Base-by-base conservation (phyloP, 352 stramenopile genomes). In the Phytophthora europaea region DNA sequence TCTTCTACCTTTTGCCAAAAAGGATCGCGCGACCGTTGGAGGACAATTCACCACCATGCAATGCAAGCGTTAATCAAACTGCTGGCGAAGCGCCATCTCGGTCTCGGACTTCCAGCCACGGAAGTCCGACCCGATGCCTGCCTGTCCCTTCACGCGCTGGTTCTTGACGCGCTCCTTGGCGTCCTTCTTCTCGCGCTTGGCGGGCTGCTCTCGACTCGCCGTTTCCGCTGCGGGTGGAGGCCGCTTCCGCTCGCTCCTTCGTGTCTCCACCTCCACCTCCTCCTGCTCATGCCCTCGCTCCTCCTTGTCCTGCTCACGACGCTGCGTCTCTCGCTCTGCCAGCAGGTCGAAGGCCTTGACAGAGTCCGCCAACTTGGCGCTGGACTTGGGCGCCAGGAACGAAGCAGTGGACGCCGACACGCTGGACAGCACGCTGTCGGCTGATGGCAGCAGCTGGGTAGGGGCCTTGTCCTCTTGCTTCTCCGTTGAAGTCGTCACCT, bases 91-190 rank as follows among this genome's bases (percentile, higher is more conserved):
- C 9, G 73, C 64, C 89, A 96, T 96, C 78, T 95, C 89, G 9
- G 83, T 84, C 66, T 96, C 89, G 28, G 82, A 89, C 61, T 94
- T 92, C 89, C 89, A 96, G 26, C 66, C 52, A 23, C 82, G 78
- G 34, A 95, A 96, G 61, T 95, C 79, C 20, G 84, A 87, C 34
- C 89, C 89, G 38, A 96, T 94, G 33, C 88, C 89, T 50, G 87
- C 83, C 58, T 96, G 89, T 33, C 89, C 88, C 33, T 85, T 89
- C 23, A 82, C 51, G 10, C 89, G 78, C 73, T 96, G 89, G 22
- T 72, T 71, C 68, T 94, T 96, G 13, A 94, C 85, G 13, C 84
- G 83, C 38, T 94, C 89, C 57, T 94, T 96, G 40, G 76, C 84
- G 45, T 80, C 77, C 61, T 68, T 69, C 64, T 85, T 85, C 28